Percentiles rank a stretch among this genome's conserved stretches.
phyloP scores from a whole-genome alignment of 345 rosid genomes.

The Draba incana region DNA sequence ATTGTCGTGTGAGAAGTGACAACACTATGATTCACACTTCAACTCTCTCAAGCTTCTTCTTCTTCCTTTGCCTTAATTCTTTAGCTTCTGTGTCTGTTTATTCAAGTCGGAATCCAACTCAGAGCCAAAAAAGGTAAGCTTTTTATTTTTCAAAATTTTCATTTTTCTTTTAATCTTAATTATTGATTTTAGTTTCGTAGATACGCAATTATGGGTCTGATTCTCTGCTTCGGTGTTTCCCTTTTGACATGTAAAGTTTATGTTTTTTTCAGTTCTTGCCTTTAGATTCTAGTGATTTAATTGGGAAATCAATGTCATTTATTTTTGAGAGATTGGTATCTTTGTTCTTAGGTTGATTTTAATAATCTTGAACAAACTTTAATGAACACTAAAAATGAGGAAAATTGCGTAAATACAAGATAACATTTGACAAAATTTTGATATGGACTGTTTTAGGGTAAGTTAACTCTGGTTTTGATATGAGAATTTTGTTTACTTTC shows the following conservation, averaged over 20 bases:
- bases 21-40: constrained; percentile 23
- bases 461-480: not conserved
- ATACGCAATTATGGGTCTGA: constrained; percentile 5
- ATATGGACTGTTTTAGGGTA: not conserved
- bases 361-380: not conserved
- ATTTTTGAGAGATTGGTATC: not conserved
- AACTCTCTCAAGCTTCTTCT: constrained; percentile 32
- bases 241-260: not conserved
- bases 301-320: constrained; percentile 9
- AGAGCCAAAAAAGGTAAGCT: constrained; percentile 32
- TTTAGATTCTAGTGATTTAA: constrained; percentile 1
- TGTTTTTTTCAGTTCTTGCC: too few species aligned
- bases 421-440: not conserved
- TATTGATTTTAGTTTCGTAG: not conserved
- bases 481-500: not conserved
- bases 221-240: constrained; percentile 1
- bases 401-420: not conserved
- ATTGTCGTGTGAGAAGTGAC: constrained; percentile 25
- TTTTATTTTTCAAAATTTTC: not conserved
- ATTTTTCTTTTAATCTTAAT: not conserved
- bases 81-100: not conserved
- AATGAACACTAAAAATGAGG: not conserved
- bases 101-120: not conserved
- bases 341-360: not conserved
- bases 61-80: constrained; percentile 1